Conservation (phyloP, 129 eudicot genomes). For the Flaveria ramosissima region DNA sequence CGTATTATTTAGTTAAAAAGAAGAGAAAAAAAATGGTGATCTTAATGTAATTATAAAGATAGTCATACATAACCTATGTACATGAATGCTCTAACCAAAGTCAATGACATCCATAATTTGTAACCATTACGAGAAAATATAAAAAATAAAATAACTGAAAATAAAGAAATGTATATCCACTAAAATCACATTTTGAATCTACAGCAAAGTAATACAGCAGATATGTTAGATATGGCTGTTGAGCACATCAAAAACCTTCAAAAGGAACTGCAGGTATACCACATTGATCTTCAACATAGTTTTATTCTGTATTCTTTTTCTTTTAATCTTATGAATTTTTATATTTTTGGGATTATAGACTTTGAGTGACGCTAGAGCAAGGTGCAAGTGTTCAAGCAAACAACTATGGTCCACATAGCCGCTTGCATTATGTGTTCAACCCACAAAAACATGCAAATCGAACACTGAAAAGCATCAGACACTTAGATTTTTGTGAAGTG, state of each 20-base stretch:
- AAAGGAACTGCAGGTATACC: conserved; percentile 68
- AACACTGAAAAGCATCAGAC: conserved; percentile 4
- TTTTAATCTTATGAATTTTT: conserved; percentile 4
- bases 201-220: conserved; percentile 95
- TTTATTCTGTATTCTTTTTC: not conserved
- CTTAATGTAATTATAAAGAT: too few species aligned
- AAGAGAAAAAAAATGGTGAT: too few species aligned
- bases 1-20: too few species aligned
- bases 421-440: conserved; percentile 17
- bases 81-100: too few species aligned
- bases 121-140: too few species aligned
- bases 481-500: conserved; percentile 18
- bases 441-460: conserved; percentile 18
- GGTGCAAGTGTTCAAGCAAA: conserved; percentile 60
- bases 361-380: conserved; percentile 56
- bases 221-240: conserved; percentile 93
- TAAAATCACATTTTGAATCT: conserved; percentile 32
- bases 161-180: not conserved
- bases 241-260: conserved; percentile 92
- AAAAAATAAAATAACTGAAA: too few species aligned
- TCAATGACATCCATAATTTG: too few species aligned
- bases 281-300: not conserved
- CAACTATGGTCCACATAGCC: conserved; percentile 29
- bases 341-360: conserved; percentile 37
- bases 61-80: too few species aligned